A percentile compares a stretch with the other conserved stretches of the same genome.
Conservation (phyloP, 208 protist genomes). For the Jaenimonas drosophilae region DNA sequence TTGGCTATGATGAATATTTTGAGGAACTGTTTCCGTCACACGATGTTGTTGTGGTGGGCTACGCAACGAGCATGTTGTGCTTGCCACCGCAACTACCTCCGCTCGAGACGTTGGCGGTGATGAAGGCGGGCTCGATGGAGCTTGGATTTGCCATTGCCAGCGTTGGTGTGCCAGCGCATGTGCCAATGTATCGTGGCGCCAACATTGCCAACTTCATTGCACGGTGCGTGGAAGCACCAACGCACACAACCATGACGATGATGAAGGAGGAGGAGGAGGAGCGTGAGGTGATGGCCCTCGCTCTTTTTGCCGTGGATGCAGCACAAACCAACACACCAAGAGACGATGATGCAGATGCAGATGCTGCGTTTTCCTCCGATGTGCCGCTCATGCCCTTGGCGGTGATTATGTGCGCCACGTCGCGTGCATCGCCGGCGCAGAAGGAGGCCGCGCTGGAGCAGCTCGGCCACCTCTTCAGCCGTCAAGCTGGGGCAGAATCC, state of each 20-base stretch:
- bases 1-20: conserved; percentile 85
- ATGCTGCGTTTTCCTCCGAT: conserved; percentile 27
- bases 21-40: conserved; percentile 36
- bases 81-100: conserved; percentile 34
- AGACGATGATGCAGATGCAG: background rate
- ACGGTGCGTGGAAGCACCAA: too few species aligned
- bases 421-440: conserved; percentile 15
- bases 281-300: too few species aligned
- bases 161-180: conserved; percentile 68
- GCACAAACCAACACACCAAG: background rate
- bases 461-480: too few species aligned
- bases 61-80: conserved; percentile 70
- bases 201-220: too few species aligned
- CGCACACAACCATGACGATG: too few species aligned
- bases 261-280: too few species aligned
- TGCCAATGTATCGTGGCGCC: conserved; percentile 67
- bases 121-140: conserved; percentile 68
- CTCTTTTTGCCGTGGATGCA: too few species aligned
- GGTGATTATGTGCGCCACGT: conserved; percentile 49
- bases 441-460: conserved; percentile 72
- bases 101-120: conserved; percentile 35
- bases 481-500: too few species aligned
- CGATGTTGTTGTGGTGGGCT: conserved; percentile 80
- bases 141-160: conserved; percentile 79
- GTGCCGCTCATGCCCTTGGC: conserved; percentile 75